A percentile compares a stretch with the other conserved stretches of the same genome.
phyloP scores from a whole-genome alignment of 441 rosid species.

The Populus hybrid region DNA sequence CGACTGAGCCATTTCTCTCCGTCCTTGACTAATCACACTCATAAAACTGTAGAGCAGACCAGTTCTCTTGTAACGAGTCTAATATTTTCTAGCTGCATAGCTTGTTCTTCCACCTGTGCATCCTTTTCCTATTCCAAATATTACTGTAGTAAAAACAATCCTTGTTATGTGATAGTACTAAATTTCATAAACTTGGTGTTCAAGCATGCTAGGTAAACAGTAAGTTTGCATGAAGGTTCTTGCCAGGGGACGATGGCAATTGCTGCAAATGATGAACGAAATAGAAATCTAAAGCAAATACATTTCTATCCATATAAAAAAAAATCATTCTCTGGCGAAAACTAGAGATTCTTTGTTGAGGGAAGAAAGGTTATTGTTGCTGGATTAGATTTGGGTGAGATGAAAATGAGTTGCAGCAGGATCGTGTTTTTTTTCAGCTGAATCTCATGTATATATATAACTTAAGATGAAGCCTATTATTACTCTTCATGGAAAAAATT shows the following conservation, averaged over 20 bases:
- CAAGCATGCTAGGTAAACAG: not conserved
- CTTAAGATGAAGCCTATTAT: not conserved
- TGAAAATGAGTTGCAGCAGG: not conserved
- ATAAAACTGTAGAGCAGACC: slow-evolving; percentile 18
- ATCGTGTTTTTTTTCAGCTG: not conserved
- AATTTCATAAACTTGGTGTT: not conserved
- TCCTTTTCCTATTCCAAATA: slow-evolving; percentile 21
- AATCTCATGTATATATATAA: not conserved
- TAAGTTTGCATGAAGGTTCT: slow-evolving; percentile 5
- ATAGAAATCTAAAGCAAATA: not conserved
- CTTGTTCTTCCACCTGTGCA: slow-evolving; percentile 19
- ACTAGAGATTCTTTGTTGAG: too few relatives aligned
- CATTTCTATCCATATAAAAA: too few relatives aligned
- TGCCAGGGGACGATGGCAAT: not conserved
- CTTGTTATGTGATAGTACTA: not conserved
- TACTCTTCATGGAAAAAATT: not conserved
- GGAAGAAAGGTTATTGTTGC: not conserved
- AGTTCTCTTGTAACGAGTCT: slow-evolving; percentile 13
- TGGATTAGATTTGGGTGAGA: not conserved
- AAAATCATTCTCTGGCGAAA: too few relatives aligned
- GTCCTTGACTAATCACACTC: slow-evolving; percentile 19
- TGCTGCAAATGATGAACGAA: not conserved
- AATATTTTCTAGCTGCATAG: slow-evolving; percentile 17
- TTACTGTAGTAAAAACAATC: not conserved
- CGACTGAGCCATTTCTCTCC: slow-evolving; percentile 17